Evolutionary conservation across 2,329 filamentous ascomycete species (phyloP).

Genomic region (Fusarium annulatum): DNA sequence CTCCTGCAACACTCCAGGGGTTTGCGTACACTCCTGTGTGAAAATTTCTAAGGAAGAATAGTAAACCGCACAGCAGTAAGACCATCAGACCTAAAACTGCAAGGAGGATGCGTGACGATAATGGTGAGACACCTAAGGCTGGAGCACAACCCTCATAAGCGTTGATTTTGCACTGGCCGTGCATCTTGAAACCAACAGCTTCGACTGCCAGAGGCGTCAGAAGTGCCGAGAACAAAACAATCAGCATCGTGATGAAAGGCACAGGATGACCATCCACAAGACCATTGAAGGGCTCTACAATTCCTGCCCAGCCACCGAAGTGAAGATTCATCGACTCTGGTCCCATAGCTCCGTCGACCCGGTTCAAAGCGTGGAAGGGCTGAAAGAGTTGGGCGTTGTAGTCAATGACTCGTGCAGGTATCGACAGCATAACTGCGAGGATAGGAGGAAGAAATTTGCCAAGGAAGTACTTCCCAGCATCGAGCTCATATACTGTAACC

Average conservation of each 20-base stretch:
- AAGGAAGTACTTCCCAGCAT: constrained; percentile 50
- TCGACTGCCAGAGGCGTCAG: constrained; percentile 40
- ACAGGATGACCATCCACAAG: constrained; percentile 47
- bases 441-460: constrained; percentile 58
- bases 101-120: constrained; percentile 29
- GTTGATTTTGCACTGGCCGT: constrained; percentile 39
- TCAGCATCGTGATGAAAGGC: constrained; percentile 42
- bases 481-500: constrained; percentile 32
- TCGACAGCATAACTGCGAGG: constrained; percentile 53
- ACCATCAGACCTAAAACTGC: constrained; percentile 36
- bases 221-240: constrained; percentile 39
- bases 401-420: constrained; percentile 58
- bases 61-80: constrained; percentile 31
- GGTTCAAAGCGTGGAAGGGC: constrained; percentile 59
- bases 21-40: constrained; percentile 45
- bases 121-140: constrained; percentile 38
- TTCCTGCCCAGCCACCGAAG: constrained; percentile 52
- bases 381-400: constrained; percentile 57
- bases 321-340: constrained; percentile 57
- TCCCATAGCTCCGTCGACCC: constrained; percentile 52
- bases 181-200: constrained; percentile 43
- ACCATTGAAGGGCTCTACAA: constrained; percentile 50
- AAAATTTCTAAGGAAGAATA: constrained; percentile 38
- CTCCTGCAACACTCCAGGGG: constrained; percentile 48
- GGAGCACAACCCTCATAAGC: constrained; percentile 38